Evolutionary conservation across 768 basidiomycete species (phyloP), one percentile per base, ranked within the genome.

Genomic region (Psilocybe cubensis): DNA sequence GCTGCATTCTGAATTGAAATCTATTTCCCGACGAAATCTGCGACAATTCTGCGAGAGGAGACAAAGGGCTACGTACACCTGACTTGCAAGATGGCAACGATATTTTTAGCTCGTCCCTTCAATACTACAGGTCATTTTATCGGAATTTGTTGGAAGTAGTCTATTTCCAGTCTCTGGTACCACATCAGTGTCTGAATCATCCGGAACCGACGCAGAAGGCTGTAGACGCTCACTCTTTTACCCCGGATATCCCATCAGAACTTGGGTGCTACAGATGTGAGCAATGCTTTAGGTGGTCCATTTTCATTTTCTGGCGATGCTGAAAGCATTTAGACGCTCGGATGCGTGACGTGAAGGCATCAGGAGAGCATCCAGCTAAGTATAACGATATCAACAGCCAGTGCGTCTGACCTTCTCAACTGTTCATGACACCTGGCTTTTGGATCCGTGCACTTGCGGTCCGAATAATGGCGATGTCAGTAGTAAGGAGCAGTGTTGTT

Each of bases 11-110:
- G 17, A 35, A 31, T 17, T 23, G 24, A 31, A 29, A 18, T 23
- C 20, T 56, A 56, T 56, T 56, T 56, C 49, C 54, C 54, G 54
- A 56, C 4, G 54, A 56, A 40, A 49, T 31, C 18, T 25, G 38
- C 54, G 54, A 56, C 38, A 40, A 29, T 56, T 49, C 46, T 35
- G 54, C 54, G 54, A 49, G 25, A 9, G 18, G 42, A 43, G 42
- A 43, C 31, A 33, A 33, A 33, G 8, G 42, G 11, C 43, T 21
- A 21, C 35, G 35, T 38, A 9, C 35, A 21, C 43, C 43, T 45
- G 21, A 45, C 43, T 27, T 21, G 7, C 12, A 45, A 21, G 24
- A 12, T 11, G 20, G 42, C 24, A 20, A 45, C 35, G 20, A 23
- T 45, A 45, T 21, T 45, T 4, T 45, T 45, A 27, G 43, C 14